phyloP scores from a whole-genome alignment of 2,329 filamentous ascomycete genomes.

The Emergomyces orientalis region DNA sequence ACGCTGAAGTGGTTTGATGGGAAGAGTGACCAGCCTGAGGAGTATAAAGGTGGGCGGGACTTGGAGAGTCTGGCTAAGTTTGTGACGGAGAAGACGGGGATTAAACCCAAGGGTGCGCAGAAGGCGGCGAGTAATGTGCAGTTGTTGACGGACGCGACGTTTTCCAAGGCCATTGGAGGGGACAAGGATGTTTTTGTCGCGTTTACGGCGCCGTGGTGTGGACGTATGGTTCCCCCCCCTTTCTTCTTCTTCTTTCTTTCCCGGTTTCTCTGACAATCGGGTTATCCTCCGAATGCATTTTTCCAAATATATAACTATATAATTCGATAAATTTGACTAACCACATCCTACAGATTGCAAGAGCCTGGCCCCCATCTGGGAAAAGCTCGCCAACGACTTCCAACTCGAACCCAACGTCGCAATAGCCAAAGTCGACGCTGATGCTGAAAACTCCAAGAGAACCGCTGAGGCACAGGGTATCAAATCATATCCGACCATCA shows the following conservation, averaged over 20 bases:
- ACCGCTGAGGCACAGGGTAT: slow-evolving; percentile 68
- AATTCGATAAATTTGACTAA: not conserved
- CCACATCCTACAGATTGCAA: slow-evolving; percentile 70
- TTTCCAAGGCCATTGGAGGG: slow-evolving; percentile 66
- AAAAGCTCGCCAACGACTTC: slow-evolving; percentile 75
- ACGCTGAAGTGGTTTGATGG: slow-evolving; percentile 98
- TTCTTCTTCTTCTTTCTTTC: slow-evolving; percentile 14
- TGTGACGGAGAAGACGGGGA: slow-evolving; percentile 75
- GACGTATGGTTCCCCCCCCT: slow-evolving; percentile 59
- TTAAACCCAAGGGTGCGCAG: slow-evolving; percentile 59
- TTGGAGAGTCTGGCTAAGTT: slow-evolving; percentile 75
- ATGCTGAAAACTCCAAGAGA: slow-evolving; percentile 74
- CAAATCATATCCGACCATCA: slow-evolving; percentile 88
- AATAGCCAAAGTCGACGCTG: slow-evolving; percentile 92
- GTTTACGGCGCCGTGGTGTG: slow-evolving; percentile 97
- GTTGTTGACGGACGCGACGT: slow-evolving; percentile 70
- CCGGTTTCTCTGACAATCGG: not conserved
- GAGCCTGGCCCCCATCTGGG: slow-evolving; percentile 80
- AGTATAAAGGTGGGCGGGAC: slow-evolving; percentile 82
- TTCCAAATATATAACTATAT: too few relatives aligned
- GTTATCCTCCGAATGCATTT: not conserved
- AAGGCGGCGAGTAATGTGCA: slow-evolving; percentile 62
- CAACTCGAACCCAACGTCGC: slow-evolving; percentile 66
- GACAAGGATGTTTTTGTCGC: slow-evolving; percentile 89
- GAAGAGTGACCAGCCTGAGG: slow-evolving; percentile 72